phyloP scores from a whole-genome alignment of 2,329 filamentous ascomycete species.

The Achaetomium macrosporum region DNA sequence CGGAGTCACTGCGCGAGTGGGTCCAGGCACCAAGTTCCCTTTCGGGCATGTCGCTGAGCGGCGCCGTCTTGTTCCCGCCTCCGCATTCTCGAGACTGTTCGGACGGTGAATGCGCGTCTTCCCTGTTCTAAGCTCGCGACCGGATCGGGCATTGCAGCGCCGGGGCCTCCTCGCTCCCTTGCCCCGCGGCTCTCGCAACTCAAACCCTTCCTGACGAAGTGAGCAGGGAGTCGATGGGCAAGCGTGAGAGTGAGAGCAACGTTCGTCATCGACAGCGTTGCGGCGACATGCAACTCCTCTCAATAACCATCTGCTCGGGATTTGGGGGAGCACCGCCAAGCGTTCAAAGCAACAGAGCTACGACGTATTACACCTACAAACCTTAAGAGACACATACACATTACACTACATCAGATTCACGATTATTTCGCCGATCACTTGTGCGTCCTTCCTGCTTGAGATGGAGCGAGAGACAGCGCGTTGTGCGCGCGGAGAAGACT shows the following conservation, averaged over 20 bases:
- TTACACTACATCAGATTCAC: background rate
- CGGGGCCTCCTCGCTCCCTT: background rate
- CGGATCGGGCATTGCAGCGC: conserved; percentile 21
- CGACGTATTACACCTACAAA: too few species aligned
- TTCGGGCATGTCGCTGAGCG: conserved; percentile 27
- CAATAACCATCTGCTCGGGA: too few species aligned
- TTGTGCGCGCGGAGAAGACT: conserved; percentile 6
- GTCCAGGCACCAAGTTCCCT: conserved; percentile 24
- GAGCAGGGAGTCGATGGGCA: too few species aligned
- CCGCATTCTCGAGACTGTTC: conserved; percentile 19
- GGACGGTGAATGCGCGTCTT: conserved; percentile 12
- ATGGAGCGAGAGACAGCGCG: conserved; percentile 7
- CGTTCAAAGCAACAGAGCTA: too few species aligned
- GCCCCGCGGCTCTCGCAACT: background rate
- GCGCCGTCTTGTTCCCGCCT: conserved; percentile 23
- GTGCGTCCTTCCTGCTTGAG: conserved; percentile 20
- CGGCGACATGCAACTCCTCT: background rate
- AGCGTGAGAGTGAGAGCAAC: background rate
- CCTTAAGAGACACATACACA: too few species aligned
- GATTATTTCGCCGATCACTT: conserved; percentile 9
- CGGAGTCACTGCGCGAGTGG: conserved; percentile 16
- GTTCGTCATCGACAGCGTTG: background rate
- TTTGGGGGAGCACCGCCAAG: too few species aligned
- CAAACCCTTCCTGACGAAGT: background rate
- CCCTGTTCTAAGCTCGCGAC: conserved; percentile 16